A percentile compares a stretch with the other conserved stretches of the same genome.
These are phyloP conservation scores for Aspergillus hancockii DNA, from an alignment of 495 filamentous ascomycete genomes.

Conservation along the genomic window DNA sequence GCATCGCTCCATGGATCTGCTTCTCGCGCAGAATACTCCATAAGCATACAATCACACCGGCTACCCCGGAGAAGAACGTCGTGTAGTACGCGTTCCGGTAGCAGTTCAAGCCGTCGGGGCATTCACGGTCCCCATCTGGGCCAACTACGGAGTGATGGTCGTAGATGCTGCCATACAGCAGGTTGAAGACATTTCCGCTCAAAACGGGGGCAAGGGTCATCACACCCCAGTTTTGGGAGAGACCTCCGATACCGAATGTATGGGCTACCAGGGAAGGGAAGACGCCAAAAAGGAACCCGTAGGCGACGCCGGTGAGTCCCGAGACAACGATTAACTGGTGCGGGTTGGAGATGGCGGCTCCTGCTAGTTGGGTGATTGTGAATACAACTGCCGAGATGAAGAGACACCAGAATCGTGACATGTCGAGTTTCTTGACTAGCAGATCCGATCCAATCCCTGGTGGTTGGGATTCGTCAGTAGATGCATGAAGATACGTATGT, in stretches of 20 bases:
- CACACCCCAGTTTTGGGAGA: constrained; percentile 90
- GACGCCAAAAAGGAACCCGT: constrained; percentile 93
- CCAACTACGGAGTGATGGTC: constrained; percentile 74
- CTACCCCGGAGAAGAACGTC: constrained; percentile 72
- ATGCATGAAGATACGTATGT: neutral
- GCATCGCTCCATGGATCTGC: constrained; percentile 27
- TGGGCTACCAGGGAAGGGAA: constrained; percentile 91
- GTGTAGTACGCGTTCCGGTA: constrained; percentile 80
- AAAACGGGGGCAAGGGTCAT: constrained; percentile 88
- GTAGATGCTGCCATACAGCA: constrained; percentile 76
- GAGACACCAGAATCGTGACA: constrained; percentile 87
- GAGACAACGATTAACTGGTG: constrained; percentile 77
- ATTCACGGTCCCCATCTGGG: constrained; percentile 68
- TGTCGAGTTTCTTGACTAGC: constrained; percentile 74
- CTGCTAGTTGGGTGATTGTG: constrained; percentile 76
- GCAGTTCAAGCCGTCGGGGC: constrained; percentile 76
- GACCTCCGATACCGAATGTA: constrained; percentile 85
- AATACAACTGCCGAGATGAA: constrained; percentile 77
- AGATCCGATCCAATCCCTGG: constrained; percentile 86
- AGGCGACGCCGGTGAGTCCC: constrained; percentile 79
- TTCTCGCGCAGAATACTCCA: constrained; percentile 76
- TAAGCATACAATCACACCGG: constrained; percentile 68
- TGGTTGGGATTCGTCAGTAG: neutral
- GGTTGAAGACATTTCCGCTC: constrained; percentile 87
- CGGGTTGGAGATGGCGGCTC: constrained; percentile 77